A percentile compares a stretch with the other conserved stretches of the same genome.
Conservation (phyloP, 2,329 filamentous ascomycete species). For the Acrodontium crateriforme region DNA sequence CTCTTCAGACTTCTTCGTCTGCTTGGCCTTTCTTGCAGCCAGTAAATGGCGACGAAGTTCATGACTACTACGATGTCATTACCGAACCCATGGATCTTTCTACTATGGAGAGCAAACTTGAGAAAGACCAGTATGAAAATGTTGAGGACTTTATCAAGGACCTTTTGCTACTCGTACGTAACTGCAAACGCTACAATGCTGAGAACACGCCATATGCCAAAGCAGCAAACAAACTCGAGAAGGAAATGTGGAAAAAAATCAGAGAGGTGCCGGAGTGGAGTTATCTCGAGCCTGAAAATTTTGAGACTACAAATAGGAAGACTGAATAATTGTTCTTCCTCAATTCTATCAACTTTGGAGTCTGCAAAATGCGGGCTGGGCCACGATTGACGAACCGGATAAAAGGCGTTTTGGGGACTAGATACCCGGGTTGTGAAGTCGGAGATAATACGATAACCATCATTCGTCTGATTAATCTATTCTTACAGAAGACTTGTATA, state of each 20-base stretch:
- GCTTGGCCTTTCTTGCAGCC: slow-evolving; percentile 92
- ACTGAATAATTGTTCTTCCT: slow-evolving; percentile 9
- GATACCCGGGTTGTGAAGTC: no score
- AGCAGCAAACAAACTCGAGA: slow-evolving; percentile 81
- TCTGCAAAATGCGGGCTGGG: no score
- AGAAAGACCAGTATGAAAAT: slow-evolving; percentile 79
- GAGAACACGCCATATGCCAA: slow-evolving; percentile 92
- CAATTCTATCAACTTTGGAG: no score
- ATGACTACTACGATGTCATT: slow-evolving; percentile 99
- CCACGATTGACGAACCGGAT: no score
- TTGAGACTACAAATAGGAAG: slow-evolving; percentile 19
- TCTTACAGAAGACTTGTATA: no score
- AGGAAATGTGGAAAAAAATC: slow-evolving; percentile 91
- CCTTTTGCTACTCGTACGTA: slow-evolving; percentile 79
- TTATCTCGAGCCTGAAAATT: slow-evolving; percentile 24
- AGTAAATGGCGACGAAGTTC: slow-evolving; percentile 88
- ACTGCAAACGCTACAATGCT: slow-evolving; percentile 92
- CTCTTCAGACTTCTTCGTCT: slow-evolving; percentile 83
- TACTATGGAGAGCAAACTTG: slow-evolving; percentile 92
- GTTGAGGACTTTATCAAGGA: slow-evolving; percentile 90
- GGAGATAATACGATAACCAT: no score
- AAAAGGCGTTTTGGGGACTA: no score
- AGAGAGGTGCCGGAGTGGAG: slow-evolving; percentile 83
- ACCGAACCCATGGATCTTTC: slow-evolving; percentile 92
- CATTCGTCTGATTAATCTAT: no score